Base-by-base conservation (phyloP, 2,329 filamentous ascomycete species). In the Monosporascus sp. region DNA sequence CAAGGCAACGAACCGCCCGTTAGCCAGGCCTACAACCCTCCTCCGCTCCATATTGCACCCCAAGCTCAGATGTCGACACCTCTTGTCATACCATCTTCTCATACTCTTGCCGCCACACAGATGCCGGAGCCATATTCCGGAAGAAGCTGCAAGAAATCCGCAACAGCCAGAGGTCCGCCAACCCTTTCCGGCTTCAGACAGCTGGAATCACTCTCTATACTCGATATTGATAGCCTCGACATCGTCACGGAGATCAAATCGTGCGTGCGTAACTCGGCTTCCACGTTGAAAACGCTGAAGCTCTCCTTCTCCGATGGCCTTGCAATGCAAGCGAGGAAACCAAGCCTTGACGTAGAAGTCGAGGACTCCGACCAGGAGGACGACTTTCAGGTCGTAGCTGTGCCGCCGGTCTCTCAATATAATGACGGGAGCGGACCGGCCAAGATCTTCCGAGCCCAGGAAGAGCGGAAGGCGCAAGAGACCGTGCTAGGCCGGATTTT, bases 151-250 rank as follows among this genome's bases (percentile, higher is more conserved):
- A 74, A 71, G 60, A 72, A 69, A 44, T 48, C 59, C 7, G 39
- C 58, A 24, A 35, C 54, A 8, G 46, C 59, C 5, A 68, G 69
- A n/a, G 72, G 76, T 11, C 78, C 79, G 2, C 72, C 77, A 1
- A 84, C 80, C 0, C 63, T 86, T 5, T 80, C 79, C 1, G 79
- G 77, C 0, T 85, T 87, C 68, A 78, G 72, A 48, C 73, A 75
- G 38, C 70, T 87, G 15, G 77, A 75, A 57, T 75, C 64, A 5
- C 68, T 87, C 15, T 69, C 75, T 4, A 69, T 86, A 6, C 70
- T 86, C 37, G 83, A 87, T 56, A 84, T 87, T 50, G 83, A 86
- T 54, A 75, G 69, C 27, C 69, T 84, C 5, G 79, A 83, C 37
- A 70, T 81, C 35, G 61, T 84, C 14, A 65, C 72, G 2, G 83